A percentile compares a stretch with the other conserved stretches of the same genome.
These are phyloP conservation scores for Diaporthe destruens DNA, from an alignment of 2,329 filamentous ascomycete species.

Conservation along the genomic window DNA sequence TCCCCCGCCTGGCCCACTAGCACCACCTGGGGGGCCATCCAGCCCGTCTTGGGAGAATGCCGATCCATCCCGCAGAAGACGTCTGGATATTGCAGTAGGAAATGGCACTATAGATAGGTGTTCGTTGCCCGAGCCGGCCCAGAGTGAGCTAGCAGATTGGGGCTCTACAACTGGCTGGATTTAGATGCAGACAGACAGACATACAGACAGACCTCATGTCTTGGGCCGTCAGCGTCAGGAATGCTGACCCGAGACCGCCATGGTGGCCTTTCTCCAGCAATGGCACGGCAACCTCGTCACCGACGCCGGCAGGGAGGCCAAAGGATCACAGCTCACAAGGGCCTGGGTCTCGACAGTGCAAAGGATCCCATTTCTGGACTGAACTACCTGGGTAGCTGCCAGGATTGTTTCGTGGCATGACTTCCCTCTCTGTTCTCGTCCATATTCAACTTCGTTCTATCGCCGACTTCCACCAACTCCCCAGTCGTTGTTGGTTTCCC, in stretches of 20 bases:
- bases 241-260: conserved; percentile 12
- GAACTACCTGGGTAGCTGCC: background rate
- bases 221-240: conserved; percentile 4
- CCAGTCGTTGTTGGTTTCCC: background rate
- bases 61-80: conserved; percentile 2
- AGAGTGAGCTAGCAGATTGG: conserved; percentile 6
- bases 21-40: background rate
- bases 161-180: conserved; percentile 16
- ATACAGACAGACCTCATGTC: conserved; percentile 2
- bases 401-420: background rate
- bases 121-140: conserved; percentile 4
- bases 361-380: background rate
- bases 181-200: background rate
- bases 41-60: conserved; percentile 6
- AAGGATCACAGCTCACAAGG: background rate
- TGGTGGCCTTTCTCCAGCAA: background rate
- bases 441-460: background rate
- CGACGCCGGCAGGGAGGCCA: background rate
- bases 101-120: conserved; percentile 13
- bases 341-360: background rate
- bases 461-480: background rate
- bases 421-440: background rate
- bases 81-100: conserved; percentile 3
- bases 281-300: background rate
- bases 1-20: conserved; percentile 25